Evolutionary conservation across 192 early-diverging fungal genomes (phyloP), one percentile per base, ranked within the genome.

Genomic region (Powellomyces hirtus): DNA sequence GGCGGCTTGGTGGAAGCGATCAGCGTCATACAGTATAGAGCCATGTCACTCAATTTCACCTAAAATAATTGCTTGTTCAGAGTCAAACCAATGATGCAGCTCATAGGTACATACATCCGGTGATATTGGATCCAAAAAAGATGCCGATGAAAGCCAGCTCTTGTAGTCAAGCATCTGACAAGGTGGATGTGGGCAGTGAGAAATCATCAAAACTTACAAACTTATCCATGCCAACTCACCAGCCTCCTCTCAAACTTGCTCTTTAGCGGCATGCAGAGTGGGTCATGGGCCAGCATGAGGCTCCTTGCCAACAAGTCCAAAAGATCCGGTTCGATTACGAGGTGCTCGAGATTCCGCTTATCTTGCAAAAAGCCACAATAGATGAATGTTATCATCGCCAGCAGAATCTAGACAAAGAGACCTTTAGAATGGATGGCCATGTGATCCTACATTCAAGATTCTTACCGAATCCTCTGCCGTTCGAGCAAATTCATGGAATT

Each of bases 301-400:
- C 51, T 44, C 6, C 50, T 22, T 18, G 60, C 63, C n/a, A 83
- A 37, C 38, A 70, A 56, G 6, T 38, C 46, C 2, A 84, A 26
- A 13, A 81, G 35, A n/a, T 59, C 62, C 14, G 61, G 51, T 33
- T 72, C 44, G 13, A 59, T 24, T 30, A 76, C 29, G 14, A 78
- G 35, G 8, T 74, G 55, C 36, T 62, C 72, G 5, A 52, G 38
- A 22, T 59, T 50, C 0, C 59, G 3, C 8, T 24, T 3, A 51
- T 83, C 76, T 52, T 74, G 75, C 11, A 79, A 7, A 2, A 73
- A 34, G 14, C 75, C 58, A 14, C 62, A 74, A 36, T 84, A 57
- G 56, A 83, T 74, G 24, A 84, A 74, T 16, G 64, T 60, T 40
- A 75, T 33, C 35, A 73, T 74, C 1, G 73, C 73, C 24, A 74